Evolutionary conservation across 305 asterid species (phyloP).

Genomic region (Petunia hybrid): DNA sequence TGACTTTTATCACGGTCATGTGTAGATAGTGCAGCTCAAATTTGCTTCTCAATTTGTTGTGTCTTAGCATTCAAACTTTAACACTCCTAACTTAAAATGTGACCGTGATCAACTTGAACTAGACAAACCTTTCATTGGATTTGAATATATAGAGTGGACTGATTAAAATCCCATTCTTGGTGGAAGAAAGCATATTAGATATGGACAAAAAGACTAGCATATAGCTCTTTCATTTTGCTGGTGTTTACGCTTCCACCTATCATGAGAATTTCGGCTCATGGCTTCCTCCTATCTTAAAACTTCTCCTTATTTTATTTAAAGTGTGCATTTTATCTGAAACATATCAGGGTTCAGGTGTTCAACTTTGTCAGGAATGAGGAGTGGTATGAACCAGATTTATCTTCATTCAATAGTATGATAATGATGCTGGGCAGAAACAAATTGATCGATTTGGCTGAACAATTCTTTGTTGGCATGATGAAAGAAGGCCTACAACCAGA

Average conservation of each 20-base stretch:
- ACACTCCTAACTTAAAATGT: not conserved
- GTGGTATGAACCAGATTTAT: slow-evolving; percentile 68
- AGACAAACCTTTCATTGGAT: slow-evolving; percentile 3
- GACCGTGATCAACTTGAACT: not conserved
- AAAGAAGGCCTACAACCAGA: slow-evolving; percentile 69
- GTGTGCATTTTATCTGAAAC: slow-evolving; percentile 47
- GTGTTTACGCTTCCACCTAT: not conserved
- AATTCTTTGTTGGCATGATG: slow-evolving; percentile 53
- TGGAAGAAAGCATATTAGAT: slow-evolving; percentile 1
- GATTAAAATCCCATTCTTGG: slow-evolving; percentile 11
- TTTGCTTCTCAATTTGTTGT: not conserved
- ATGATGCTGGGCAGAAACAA: slow-evolving; percentile 62
- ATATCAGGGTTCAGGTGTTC: slow-evolving; percentile 64
- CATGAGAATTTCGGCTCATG: not conserved
- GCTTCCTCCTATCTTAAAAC: slow-evolving; percentile 2
- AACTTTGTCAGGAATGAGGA: slow-evolving; percentile 64
- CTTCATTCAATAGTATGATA: slow-evolving; percentile 67
- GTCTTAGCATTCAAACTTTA: not conserved
- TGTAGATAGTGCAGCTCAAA: not conserved
- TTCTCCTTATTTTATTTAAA: slow-evolving; percentile 15
- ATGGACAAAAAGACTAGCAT: slow-evolving; percentile 1
- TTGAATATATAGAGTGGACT: slow-evolving; percentile 1
- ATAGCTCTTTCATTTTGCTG: not conserved
- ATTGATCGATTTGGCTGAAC: slow-evolving; percentile 64
- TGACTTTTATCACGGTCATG: not conserved